Evolutionary conservation across 2,329 filamentous ascomycete genomes (phyloP).

Genomic region (Cordyceps javanica): DNA sequence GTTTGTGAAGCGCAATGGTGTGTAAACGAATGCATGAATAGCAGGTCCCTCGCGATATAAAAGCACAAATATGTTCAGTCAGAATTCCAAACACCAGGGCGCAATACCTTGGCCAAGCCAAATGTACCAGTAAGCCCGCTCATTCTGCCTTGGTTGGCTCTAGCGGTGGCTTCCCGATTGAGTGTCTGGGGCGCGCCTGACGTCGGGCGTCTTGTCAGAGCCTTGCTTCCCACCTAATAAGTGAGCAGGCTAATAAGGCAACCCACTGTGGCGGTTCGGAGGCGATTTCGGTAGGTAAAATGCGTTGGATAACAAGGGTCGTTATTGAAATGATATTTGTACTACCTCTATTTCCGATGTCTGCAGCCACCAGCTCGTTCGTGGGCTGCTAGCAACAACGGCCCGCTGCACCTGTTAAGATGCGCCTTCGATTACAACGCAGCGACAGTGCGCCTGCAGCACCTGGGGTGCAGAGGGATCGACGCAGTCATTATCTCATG

Average conservation of each 20-base stretch:
- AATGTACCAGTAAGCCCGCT: neutral
- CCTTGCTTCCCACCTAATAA: neutral
- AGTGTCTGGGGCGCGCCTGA: neutral
- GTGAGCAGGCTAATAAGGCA: neutral
- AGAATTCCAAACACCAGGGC: neutral
- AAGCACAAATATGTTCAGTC: neutral
- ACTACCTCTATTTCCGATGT: neutral
- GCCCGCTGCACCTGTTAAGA: neutral
- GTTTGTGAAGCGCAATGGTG: neutral
- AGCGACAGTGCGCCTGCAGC: neutral
- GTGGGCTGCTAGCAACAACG: neutral
- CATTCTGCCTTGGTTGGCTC: neutral
- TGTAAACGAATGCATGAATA: neutral
- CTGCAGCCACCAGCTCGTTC: neutral
- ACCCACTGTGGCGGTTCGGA: neutral
- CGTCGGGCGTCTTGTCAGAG: too few relatives aligned
- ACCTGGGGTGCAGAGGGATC: constrained; percentile 2
- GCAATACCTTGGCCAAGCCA: neutral
- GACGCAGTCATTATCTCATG: neutral
- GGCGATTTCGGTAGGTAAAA: neutral
- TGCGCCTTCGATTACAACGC: neutral
- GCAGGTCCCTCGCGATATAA: too few relatives aligned
- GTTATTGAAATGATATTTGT: neutral
- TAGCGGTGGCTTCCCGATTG: neutral
- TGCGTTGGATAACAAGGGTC: neutral